Base-by-base conservation (phyloP, 1,284 basidiomycete species). In the Fomitiporia mediterranea region DNA sequence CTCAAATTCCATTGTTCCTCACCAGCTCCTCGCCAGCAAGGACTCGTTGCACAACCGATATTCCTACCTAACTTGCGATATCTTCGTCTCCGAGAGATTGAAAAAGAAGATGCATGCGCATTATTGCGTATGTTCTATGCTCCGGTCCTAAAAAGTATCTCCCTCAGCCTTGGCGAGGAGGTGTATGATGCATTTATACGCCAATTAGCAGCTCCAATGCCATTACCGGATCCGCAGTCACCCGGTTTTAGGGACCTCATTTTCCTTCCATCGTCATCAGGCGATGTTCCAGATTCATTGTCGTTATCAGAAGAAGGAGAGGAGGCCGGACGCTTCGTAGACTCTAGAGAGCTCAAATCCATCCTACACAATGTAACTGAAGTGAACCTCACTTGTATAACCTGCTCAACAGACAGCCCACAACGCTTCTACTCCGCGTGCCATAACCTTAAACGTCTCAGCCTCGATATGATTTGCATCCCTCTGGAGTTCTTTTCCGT, bases 1-100 rank as follows among this genome's bases (percentile, higher is more conserved):
- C 73, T 87, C 48, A 72, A 70, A 1, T 67, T 87, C 2, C 71
- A 70, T 39, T 61, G 71, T 30, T 83, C 83, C 7, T 83, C 82
- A 1, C 82, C 84, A 2, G 62, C 66, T 2, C 50, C 28, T 13
- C 49, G 34, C 17, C 52, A 6, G 9, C 43, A 46, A 71, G 70
- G 67, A 66, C 65, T 6, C 57, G 66, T 2, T 2, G 19, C 50
- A 2, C 66, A 68, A 28, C 66, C 70, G 1, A 62, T 84, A 39
- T 70, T 72, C 28, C 68, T 85, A 19, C 73, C 72, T 2, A 76
- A 74, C 2, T 65, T 86, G n/a, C 66, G 65, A 11, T 68, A 73
- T 17, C 71, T 87, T 17, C 69, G 68, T 2, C 67, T 86, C 19
- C 75, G 72, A 53, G 78, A 77, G 61, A 71, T 79, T 58, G 70